Base-by-base conservation (phyloP, 2,329 filamentous ascomycete species). In the Botrytis fragariae region DNA sequence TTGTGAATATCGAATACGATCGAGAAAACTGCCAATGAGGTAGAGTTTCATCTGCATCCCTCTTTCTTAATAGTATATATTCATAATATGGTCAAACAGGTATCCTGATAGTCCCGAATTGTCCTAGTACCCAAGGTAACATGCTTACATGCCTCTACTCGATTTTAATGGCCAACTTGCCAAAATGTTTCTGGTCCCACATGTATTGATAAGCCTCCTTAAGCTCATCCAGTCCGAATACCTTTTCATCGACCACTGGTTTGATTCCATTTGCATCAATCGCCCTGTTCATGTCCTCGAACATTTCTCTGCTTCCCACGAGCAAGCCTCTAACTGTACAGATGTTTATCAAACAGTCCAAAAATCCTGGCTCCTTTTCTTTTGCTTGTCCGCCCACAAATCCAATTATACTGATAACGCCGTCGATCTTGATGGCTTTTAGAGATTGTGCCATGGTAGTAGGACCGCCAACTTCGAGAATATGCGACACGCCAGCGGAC, bases 271-370 rank as follows among this genome's bases (percentile, higher is more conserved):
- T 83, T 65, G 81, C 84, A 75, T 87, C 86, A 72, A 88, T 83
- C 25, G 85, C 85, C 1, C 81, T 80, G 75, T 83, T 84, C 82
- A 88, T 86, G 16, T 87, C 86, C 79, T 87, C 85, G 80, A 88
- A 84, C 81, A 86, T 84, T 4, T 79, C 61, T 25, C 85, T 79
- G 77, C 74, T 85, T 6, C 87, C 87, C 10, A 85, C 84, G 60
- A 85, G 79, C 5, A 87, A 75, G 42, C 85, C 86, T 4, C 87
- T 81, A 10, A 83, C 82, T 0, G 83, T 87, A 79, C 84, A 84
- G 18, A 81, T 69, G 32, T 78, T 81, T 37, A 25, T 74, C 72
- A 82, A 74, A 44, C 68, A 68, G 73, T 82, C 80, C 77, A 83
- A 63, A 74, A 82, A 79, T 71, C 76, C 45, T 68, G 76, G 77